Evolutionary conservation across 306 rosid species (phyloP), one percentile per base, ranked within the genome.

Genomic region (Vigna unguiculata): DNA sequence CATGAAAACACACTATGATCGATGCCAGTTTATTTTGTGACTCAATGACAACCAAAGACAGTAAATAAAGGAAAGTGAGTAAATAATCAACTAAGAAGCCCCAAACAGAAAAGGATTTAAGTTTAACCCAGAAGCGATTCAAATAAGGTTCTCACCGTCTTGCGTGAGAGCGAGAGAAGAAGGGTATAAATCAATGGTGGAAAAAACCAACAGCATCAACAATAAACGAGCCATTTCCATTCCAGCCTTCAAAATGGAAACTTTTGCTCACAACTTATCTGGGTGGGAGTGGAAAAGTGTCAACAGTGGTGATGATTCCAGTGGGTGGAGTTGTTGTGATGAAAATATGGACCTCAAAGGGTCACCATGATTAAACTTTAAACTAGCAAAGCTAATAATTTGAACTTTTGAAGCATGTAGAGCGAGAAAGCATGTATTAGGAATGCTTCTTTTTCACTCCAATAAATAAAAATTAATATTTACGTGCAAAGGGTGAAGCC

Each of bases 151-250:
- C 59, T 86, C 82, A 95, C 99, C 98, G 51, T 96, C 99, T 76
- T 77, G 90, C 10, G 86, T 45, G 77, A 96, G 97, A 78, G 97
- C 90, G 78, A 84, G 81, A 58, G 86, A 82, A 54, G 76, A 82
- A 78, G 82, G 73, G 78, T 54, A 75, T 59, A 71, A 72, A 62
- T 84, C 19, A 63, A 76, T 49, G 10, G 80, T 75, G 2, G 75
- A 79, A 79, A 92, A 71, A 62, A 86, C 62, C 74, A 88, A 71
- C 69, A 88, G 72, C 69, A 69, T 36, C 85, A 76, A 83, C 24
- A 80, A 65, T 30, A 51, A 65, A 36, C 69, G n/a, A 72, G 81
- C 89, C 92, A 84, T 90, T 62, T 84, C 52, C 82, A 81, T 62
- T 82, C 30, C 21, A 45, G 14, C 58, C 10, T 72, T 40, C 73